These are phyloP conservation scores for Cryptomeria japonica DNA, from an alignment of 75 land plant genomes.

Conservation along the genomic window DNA sequence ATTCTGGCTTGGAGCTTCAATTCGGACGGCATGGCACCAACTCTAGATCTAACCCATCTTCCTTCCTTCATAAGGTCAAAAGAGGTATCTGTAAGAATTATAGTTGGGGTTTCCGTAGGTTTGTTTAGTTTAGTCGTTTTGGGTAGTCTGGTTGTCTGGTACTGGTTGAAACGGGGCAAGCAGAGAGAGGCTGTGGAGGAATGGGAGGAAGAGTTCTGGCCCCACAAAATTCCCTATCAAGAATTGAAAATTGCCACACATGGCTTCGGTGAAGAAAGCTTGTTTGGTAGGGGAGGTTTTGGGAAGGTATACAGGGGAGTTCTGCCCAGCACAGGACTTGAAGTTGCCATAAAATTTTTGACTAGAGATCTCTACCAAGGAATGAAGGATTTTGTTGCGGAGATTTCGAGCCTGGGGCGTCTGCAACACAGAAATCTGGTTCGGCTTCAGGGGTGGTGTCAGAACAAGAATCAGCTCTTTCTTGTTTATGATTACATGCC, in stretches of 20 bases:
- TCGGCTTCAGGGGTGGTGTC: slow-evolving; percentile 49
- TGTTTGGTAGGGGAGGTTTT: slow-evolving; percentile 54
- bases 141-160: too few species aligned
- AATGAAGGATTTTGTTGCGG: slow-evolving; percentile 53
- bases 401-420: slow-evolving; percentile 45
- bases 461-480: slow-evolving; percentile 23
- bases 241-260: slow-evolving; percentile 41
- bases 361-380: slow-evolving; percentile 37
- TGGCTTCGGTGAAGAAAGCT: slow-evolving; percentile 28
- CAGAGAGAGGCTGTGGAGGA: slow-evolving; percentile 30
- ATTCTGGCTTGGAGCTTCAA: slow-evolving; percentile 4
- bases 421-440: slow-evolving; percentile 54
- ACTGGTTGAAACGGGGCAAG: neutral
- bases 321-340: slow-evolving; percentile 21
- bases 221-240: slow-evolving; percentile 36
- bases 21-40: slow-evolving; percentile 19
- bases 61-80: slow-evolving; percentile 23
- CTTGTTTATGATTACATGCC: too few species aligned
- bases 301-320: slow-evolving; percentile 54
- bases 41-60: slow-evolving; percentile 25
- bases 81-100: neutral
- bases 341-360: slow-evolving; percentile 6
- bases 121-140: neutral
- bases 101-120: neutral
- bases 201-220: slow-evolving; percentile 39